Evolutionary conservation across 164 flowering plant species (phyloP).

Genomic region (Umbilicus rupestris): DNA sequence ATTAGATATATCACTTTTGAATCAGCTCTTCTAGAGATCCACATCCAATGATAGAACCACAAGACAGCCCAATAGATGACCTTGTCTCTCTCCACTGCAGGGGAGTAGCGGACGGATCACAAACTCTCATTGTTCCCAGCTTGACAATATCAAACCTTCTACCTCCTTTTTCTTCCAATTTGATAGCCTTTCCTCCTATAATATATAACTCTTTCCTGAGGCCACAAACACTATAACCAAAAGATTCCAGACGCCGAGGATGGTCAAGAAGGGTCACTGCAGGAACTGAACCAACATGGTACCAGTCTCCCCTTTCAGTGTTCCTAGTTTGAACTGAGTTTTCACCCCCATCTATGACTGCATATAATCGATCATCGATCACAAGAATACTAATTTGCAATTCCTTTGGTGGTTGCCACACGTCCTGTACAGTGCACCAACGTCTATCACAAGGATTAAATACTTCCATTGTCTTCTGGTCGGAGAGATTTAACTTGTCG

Average conservation of each 20-base stretch:
- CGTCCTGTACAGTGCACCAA: background rate
- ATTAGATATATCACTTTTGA: background rate
- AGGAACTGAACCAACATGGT: constrained; percentile 6
- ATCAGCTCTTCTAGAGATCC: constrained; percentile 5
- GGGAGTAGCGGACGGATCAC: background rate
- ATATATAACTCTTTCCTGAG: background rate
- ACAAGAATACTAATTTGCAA: background rate
- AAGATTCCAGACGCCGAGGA: background rate
- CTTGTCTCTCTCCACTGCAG: background rate
- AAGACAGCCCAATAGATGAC: background rate
- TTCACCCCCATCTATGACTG: background rate
- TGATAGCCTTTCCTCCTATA: constrained; percentile 3
- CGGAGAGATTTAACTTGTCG: background rate
- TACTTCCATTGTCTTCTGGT: background rate
- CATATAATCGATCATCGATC: background rate
- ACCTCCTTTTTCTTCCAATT: background rate
- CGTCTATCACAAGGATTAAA: background rate
- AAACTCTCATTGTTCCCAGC: background rate
- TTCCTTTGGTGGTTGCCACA: background rate
- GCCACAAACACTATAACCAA: background rate
- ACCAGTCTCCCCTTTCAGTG: background rate
- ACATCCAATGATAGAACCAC: background rate
- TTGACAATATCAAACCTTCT: background rate
- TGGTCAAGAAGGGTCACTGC: background rate
- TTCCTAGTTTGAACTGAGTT: background rate